Evolutionary conservation across 345 rosid genomes (phyloP), one percentile per base, ranked within the genome.

Genomic region (Syzygium jambos): DNA sequence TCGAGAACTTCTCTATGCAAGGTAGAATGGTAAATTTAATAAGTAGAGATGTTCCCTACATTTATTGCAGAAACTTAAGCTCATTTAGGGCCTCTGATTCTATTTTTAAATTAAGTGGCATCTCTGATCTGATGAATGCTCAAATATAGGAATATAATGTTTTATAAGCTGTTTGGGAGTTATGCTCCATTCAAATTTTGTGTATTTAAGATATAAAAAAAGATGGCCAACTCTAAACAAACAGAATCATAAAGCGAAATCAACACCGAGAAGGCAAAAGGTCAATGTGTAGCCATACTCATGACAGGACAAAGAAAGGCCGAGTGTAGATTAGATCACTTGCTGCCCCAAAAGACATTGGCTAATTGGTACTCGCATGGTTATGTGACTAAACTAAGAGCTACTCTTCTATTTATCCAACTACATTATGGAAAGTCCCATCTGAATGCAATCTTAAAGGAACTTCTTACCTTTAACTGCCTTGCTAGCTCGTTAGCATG

Each of bases 401-500:
- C 80, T 73, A 73, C 49, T 10, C 80, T 73, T 73, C 80, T 34
- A 52, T 17, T 55, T 34, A 55, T 29, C 57, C 41, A 84, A 55
- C 63, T 29, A 38, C 86, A 51, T 52, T 84, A 52, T 53, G 86
- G 43, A 84, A 52, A 43, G 43, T n/a, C 59, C 59, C 59, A 51
- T 52, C 61, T 84, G 43, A 53, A 55, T 19, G 55, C 27, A 22
- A 30, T 6, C 41, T 51, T 11, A 84, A 51, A 52, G 30, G 63
- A 68, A 85, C 61, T 61, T 19, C 80, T 68, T 87, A 97, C 99
- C 98, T 96, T 94, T 84, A 97, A 89, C 51, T 82, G 91, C 90
- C 92, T 93, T 23, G 96, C 87, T 52, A 97, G 96, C 94, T 97
- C 99, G 85, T 93, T 94, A 30, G 97, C 96, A 88, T 96, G 98